Conservation (phyloP, 169 alveolate genomes). For the Babesia divergens region DNA sequence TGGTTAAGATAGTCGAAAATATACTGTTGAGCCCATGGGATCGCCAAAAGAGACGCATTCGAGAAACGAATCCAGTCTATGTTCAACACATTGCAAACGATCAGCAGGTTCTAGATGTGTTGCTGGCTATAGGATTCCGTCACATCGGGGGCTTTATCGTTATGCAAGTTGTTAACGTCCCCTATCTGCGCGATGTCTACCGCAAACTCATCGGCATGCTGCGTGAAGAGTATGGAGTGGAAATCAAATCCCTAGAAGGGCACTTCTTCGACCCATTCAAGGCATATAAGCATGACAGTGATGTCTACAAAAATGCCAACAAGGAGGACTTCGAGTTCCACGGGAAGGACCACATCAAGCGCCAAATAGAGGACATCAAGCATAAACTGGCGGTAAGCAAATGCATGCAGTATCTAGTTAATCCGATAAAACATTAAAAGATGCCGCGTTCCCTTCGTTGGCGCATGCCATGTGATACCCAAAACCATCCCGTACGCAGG, state of each 20-base stretch:
- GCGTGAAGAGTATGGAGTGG: background rate
- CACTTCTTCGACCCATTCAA: slow-evolving; percentile 68
- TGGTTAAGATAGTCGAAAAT: slow-evolving; percentile 56
- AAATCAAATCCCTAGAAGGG: slow-evolving; percentile 35
- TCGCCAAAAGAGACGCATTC: slow-evolving; percentile 32
- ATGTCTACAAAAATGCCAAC: slow-evolving; percentile 11
- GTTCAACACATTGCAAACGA: slow-evolving; percentile 10
- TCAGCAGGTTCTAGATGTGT: slow-evolving; percentile 1
- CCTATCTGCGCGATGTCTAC: slow-evolving; percentile 26
- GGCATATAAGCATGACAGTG: slow-evolving; percentile 48
- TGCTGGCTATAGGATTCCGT: slow-evolving; percentile 39
- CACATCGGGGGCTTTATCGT: slow-evolving; percentile 21
- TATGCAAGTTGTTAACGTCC: slow-evolving; percentile 41
- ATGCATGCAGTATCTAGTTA: no score
- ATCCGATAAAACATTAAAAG: no score
- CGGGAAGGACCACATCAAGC: background rate
- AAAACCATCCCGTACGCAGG: background rate
- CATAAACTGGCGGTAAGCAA: slow-evolving; percentile 5
- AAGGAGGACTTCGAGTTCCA: background rate
- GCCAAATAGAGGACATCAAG: background rate
- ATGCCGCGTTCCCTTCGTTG: no score
- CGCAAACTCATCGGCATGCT: slow-evolving; percentile 15
- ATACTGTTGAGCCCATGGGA: slow-evolving; percentile 47
- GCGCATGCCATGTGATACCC: background rate
- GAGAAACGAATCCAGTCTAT: slow-evolving; percentile 21